Evolutionary conservation across 441 rosid genomes (phyloP).

Genomic region (Breynia disticha): DNA sequence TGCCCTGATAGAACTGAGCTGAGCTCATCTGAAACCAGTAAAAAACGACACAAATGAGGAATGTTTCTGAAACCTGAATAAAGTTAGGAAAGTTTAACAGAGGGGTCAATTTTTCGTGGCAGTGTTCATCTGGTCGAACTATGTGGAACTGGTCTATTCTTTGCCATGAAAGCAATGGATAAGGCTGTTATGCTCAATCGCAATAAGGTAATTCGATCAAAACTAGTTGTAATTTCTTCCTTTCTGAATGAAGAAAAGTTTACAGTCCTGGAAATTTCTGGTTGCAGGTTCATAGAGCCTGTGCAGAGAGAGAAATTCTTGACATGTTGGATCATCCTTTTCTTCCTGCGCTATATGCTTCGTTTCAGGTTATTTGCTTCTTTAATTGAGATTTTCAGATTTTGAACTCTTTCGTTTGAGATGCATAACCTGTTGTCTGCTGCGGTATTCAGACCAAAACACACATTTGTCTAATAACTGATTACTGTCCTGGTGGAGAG

Average conservation of each 20-base stretch:
- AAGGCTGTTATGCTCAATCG: constrained; percentile 83
- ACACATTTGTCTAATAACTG: constrained; percentile 90
- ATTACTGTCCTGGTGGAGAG: constrained; percentile 93
- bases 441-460: constrained; percentile 67
- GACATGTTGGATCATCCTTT: constrained; percentile 95
- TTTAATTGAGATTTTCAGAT: neutral
- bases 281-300: constrained; percentile 87
- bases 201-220: constrained; percentile 52
- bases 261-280: neutral
- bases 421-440: neutral
- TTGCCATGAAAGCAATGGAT: constrained; percentile 99
- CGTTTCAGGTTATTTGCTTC: constrained; percentile 65
- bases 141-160: constrained; percentile 53
- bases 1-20: neutral
- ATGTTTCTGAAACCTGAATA: neutral
- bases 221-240: neutral
- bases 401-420: neutral
- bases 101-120: constrained; percentile 17
- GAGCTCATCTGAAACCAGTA: neutral
- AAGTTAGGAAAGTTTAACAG: neutral
- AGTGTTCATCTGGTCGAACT: constrained; percentile 96
- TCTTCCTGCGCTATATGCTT: constrained; percentile 94
- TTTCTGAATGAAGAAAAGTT: neutral
- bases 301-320: constrained; percentile 92
- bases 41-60: neutral